Conservation (phyloP, 1,284 basidiomycete species). For the Puccinia hordei region DNA sequence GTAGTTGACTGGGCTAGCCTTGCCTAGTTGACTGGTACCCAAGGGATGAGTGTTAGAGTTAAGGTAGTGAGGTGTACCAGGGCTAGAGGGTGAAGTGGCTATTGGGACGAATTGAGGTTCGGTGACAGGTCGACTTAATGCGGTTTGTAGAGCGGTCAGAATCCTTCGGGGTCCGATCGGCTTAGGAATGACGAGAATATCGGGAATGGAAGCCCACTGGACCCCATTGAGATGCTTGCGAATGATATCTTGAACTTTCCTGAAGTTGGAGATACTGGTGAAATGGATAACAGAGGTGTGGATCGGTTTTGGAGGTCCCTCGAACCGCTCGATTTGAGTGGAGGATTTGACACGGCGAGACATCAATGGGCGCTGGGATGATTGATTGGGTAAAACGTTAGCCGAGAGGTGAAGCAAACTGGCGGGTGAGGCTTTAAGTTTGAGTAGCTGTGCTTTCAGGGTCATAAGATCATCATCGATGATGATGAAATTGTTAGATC, state of each 20-base stretch:
- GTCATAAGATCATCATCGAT: slow-evolving; percentile 45
- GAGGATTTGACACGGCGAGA: slow-evolving; percentile 35
- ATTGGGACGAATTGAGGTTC: slow-evolving; percentile 89
- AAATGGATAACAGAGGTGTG: slow-evolving; percentile 75
- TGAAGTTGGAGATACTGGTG: slow-evolving; percentile 83
- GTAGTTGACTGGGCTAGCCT: slow-evolving; percentile 21
- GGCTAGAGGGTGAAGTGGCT: slow-evolving; percentile 74
- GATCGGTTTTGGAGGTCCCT: slow-evolving; percentile 51
- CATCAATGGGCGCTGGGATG: slow-evolving; percentile 42
- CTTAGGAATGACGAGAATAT: slow-evolving; percentile 91
- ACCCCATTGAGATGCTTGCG: slow-evolving; percentile 68
- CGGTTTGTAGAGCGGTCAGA: slow-evolving; percentile 82
- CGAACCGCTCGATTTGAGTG: slow-evolving; percentile 34
- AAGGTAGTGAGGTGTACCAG: slow-evolving; percentile 56
- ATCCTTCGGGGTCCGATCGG: slow-evolving; percentile 88
- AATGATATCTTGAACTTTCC: slow-evolving; percentile 79
- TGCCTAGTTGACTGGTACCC: slow-evolving; percentile 30
- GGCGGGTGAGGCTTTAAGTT: slow-evolving; percentile 28
- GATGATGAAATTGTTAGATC: slow-evolving; percentile 45
- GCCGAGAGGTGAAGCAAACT: slow-evolving; percentile 19
- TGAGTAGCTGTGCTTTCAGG: slow-evolving; percentile 34
- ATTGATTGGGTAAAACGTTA: slow-evolving; percentile 18
- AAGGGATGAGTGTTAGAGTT: slow-evolving; percentile 4
- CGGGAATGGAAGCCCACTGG: slow-evolving; percentile 63
- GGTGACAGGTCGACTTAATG: slow-evolving; percentile 76